Evolutionary conservation across 75 land plant genomes (phyloP).

Genomic region (Cryptomeria japonica): DNA sequence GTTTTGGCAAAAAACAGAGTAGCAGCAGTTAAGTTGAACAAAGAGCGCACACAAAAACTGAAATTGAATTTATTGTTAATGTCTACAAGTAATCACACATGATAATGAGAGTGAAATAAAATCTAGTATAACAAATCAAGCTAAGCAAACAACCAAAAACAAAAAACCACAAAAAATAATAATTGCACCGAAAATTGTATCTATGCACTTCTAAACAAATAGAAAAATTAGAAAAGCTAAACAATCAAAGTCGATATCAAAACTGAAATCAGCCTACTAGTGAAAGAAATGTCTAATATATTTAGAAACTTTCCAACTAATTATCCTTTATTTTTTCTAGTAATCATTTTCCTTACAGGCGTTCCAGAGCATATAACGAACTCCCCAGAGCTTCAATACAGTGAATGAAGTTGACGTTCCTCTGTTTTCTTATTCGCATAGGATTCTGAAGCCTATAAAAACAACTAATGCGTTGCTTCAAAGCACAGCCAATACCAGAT

Average conservation of each 20-base stretch:
- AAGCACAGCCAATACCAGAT: conserved; percentile 5
- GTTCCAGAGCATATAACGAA: neutral
- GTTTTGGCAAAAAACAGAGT: neutral
- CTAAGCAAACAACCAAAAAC: too few species aligned
- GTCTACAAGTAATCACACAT: too few species aligned
- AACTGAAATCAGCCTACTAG: too few species aligned
- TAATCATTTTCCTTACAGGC: too few species aligned
- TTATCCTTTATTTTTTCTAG: neutral
- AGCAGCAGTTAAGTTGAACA: neutral
- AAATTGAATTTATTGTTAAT: too few species aligned
- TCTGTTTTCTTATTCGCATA: too few species aligned
- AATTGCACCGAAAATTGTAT: too few species aligned
- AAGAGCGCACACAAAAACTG: neutral
- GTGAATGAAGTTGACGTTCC: neutral
- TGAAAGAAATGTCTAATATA: too few species aligned
- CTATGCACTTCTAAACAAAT: neutral
- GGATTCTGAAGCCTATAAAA: neutral
- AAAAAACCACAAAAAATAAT: too few species aligned
- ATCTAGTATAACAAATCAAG: too few species aligned
- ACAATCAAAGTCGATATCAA: too few species aligned
- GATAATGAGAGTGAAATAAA: too few species aligned
- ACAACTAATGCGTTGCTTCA: neutral
- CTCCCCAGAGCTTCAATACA: neutral
- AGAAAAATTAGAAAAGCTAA: neutral
- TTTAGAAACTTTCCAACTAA: neutral